These are phyloP conservation scores for Tulasnella sp. DNA, from an alignment of 768 basidiomycete genomes.

Conservation along the genomic window DNA sequence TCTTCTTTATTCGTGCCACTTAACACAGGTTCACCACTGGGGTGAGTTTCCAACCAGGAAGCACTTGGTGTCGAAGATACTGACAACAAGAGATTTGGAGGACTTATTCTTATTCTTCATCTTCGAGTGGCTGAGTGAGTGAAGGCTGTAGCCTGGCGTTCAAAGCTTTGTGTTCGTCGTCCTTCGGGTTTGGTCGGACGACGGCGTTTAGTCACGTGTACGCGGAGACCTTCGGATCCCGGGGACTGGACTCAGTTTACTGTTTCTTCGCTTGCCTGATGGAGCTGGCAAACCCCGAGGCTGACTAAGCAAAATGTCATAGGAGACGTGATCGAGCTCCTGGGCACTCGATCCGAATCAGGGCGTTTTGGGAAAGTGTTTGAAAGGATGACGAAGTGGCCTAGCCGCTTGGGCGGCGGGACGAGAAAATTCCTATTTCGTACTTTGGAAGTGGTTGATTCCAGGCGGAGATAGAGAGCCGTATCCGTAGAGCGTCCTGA, in stretches of 20 bases:
- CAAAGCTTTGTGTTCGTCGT: neutral
- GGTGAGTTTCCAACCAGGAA: neutral
- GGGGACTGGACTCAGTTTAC: no score
- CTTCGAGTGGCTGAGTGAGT: neutral
- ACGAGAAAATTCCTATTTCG: no score
- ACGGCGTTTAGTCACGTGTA: neutral
- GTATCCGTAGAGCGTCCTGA: neutral
- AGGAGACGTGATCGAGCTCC: no score
- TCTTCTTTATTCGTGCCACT: constrained; percentile 89
- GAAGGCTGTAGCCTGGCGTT: no score
- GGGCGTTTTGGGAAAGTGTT: no score
- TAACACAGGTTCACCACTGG: neutral
- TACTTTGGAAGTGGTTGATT: neutral
- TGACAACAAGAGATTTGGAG: constrained; percentile 86
- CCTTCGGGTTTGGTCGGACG: neutral
- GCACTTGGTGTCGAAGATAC: constrained; percentile 36
- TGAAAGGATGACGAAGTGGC: no score
- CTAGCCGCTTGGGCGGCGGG: no score
- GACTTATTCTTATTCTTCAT: constrained; percentile 93
- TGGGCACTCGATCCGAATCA: no score
- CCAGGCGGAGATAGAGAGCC: neutral
- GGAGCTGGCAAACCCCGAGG: no score
- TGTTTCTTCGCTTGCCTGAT: no score
- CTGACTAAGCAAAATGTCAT: no score
- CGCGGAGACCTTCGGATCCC: neutral